These are phyloP conservation scores for Botrytis fabae DNA, from an alignment of 2,329 filamentous ascomycete species.

Conservation along the genomic window DNA sequence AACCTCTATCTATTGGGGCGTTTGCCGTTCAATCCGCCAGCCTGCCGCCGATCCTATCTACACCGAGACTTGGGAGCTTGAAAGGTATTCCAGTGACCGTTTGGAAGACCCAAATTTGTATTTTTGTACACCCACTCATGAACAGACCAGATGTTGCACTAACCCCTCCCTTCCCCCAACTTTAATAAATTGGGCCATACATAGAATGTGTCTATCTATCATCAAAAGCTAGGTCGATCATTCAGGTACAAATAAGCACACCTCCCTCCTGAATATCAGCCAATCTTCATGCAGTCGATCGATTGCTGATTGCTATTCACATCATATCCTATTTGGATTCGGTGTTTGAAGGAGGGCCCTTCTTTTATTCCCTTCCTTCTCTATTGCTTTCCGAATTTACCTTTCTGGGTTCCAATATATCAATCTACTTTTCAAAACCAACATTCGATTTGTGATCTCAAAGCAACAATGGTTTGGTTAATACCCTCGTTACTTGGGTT, in stretches of 20 bases:
- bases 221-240: neutral
- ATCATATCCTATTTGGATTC: neutral
- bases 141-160: neutral
- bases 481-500: conserved; percentile 25
- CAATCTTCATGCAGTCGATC: neutral
- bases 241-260: conserved; percentile 12
- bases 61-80: neutral
- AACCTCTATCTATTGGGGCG: neutral
- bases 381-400: neutral
- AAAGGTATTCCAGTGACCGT: neutral
- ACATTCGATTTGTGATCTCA: neutral
- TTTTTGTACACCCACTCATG: neutral
- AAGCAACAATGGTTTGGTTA: conserved; percentile 25
- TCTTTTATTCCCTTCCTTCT: neutral
- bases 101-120: neutral
- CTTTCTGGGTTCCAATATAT: neutral
- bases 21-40: neutral
- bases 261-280: neutral
- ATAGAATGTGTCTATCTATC: neutral
- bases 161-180: neutral
- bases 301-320: neutral
- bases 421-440: neutral
- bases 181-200: neutral
- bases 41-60: neutral
- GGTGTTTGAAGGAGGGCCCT: neutral